These are phyloP conservation scores for Xylariaceae sp. DNA, from an alignment of 2,329 filamentous ascomycete species.

Conservation along the genomic window DNA sequence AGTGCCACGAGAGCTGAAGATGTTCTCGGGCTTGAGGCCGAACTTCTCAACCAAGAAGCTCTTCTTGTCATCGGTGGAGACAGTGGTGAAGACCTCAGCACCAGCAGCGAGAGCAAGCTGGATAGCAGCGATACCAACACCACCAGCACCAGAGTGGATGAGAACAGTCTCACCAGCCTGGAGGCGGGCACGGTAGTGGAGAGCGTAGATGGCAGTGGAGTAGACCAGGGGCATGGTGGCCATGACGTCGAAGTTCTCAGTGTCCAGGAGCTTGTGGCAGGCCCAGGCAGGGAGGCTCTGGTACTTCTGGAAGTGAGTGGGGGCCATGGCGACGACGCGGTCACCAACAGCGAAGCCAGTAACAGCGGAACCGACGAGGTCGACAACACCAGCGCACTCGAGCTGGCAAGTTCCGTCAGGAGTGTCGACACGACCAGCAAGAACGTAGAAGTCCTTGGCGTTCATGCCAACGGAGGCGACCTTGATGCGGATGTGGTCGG, in stretches of 20 bases:
- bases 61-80: constrained; percentile 17
- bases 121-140: constrained; percentile 34
- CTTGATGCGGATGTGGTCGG: constrained; percentile 8
- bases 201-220: constrained; percentile 31
- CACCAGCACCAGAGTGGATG: constrained; percentile 35
- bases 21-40: constrained; percentile 28
- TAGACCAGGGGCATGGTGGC: constrained; percentile 27
- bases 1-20: constrained; percentile 32
- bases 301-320: constrained; percentile 24
- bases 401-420: constrained; percentile 9
- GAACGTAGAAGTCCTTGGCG: constrained; percentile 17
- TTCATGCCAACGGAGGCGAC: constrained; percentile 13
- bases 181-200: constrained; percentile 29
- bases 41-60: constrained; percentile 25
- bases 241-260: constrained; percentile 22
- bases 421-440: constrained; percentile 13
- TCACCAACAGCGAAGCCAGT: constrained; percentile 31
- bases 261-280: constrained; percentile 18
- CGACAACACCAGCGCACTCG: constrained; percentile 24
- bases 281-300: constrained; percentile 27
- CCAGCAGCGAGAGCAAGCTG: not conserved
- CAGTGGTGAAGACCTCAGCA: constrained; percentile 28
- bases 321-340: constrained; percentile 26
- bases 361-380: constrained; percentile 17
- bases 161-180: constrained; percentile 30